Base-by-base conservation (phyloP, 2,329 filamentous ascomycete genomes). In the Neonectria hederae region DNA sequence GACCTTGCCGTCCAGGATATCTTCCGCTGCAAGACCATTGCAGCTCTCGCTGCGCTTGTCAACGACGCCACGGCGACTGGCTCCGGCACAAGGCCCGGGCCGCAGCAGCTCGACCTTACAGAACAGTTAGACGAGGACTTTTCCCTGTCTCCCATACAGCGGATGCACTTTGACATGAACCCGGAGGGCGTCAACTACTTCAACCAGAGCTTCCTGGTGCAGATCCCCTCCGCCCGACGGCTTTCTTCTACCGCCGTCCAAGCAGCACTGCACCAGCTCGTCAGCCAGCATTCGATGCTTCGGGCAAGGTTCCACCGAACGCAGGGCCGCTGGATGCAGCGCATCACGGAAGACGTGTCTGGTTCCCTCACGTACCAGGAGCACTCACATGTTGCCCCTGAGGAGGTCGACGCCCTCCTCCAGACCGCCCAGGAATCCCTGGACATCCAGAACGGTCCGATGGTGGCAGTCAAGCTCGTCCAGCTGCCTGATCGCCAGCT, bases 121-220 rank as follows among this genome's bases (percentile, higher is more conserved):
- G 46, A 51, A 17, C 46, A 5, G 46, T 17, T 19, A 7, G 24
- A 26, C 38, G 42, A 22, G 17, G 14, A 32, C 3, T 84, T 82
- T 58, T 67, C 73, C 0, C 74, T 84, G 1, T 80, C 81, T 2
- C 83, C 83, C 0, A 80, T 83, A 21, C 82, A 83, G 65, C 71
- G 76, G 32, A 72, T 82, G 56, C 81, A 79, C 60, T 81, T 83
- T 60, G 76, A 52, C 57, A 64, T 14, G 1, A 70, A 77, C 26
- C 62, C 57, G 3, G 55, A 65, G 2, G 45, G 65, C 2, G 75
- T 75, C 1, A 70, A 78, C 32, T 77, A 79, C 54, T 83, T 82
- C 74, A 82, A 83, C 65, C 81, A 84, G 65, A 82, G 77, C 28
- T 82, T 81, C 54, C 74, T 78, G 4, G 69, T 83, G 5, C 73